These are phyloP conservation scores for Agapanthus africanus DNA, from an alignment of 106 monocot species.

Conservation along the genomic window DNA sequence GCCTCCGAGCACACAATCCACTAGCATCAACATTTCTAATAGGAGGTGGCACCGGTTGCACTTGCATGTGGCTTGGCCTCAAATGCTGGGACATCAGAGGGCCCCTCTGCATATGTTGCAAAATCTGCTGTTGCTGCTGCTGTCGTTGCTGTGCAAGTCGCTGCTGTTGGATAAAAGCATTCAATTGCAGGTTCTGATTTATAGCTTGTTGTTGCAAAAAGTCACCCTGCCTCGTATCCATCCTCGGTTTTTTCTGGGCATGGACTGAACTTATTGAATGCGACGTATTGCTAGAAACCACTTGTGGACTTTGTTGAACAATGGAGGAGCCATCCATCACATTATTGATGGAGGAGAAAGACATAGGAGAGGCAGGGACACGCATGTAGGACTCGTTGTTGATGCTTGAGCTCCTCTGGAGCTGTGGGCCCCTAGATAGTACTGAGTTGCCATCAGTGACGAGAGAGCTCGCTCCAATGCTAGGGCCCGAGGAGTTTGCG, in stretches of 20 bases:
- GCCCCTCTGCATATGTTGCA: conserved; percentile 58
- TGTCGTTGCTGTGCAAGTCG: conserved; percentile 28
- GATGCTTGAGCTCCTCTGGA: conserved; percentile 78
- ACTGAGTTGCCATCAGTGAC: conserved; percentile 85
- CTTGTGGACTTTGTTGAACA: conserved; percentile 59
- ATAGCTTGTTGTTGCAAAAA: conserved; percentile 55
- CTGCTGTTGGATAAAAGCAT: conserved; percentile 75
- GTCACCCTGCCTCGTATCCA: conserved; percentile 62
- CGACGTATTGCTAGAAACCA: no score
- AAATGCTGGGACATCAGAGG: conserved; percentile 56
- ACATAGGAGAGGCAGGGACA: conserved; percentile 80
- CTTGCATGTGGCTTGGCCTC: conserved; percentile 36
- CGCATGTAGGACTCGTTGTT: conserved; percentile 68
- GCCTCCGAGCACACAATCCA: conserved; percentile 65
- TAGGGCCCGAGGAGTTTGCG: conserved; percentile 73
- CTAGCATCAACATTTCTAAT: conserved; percentile 41
- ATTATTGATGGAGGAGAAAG: conserved; percentile 79
- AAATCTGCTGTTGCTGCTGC: conserved; percentile 55
- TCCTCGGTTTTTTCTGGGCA: conserved; percentile 55
- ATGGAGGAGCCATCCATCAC: conserved; percentile 74
- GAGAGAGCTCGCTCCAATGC: conserved; percentile 82
- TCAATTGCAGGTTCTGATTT: conserved; percentile 75
- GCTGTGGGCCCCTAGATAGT: conserved; percentile 53
- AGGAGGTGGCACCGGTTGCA: conserved; percentile 35
- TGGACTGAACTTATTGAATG: conserved; percentile 31